Conservation (phyloP, 2,329 filamentous ascomycete genomes). For the Calonectria pseudoreteaudii region DNA sequence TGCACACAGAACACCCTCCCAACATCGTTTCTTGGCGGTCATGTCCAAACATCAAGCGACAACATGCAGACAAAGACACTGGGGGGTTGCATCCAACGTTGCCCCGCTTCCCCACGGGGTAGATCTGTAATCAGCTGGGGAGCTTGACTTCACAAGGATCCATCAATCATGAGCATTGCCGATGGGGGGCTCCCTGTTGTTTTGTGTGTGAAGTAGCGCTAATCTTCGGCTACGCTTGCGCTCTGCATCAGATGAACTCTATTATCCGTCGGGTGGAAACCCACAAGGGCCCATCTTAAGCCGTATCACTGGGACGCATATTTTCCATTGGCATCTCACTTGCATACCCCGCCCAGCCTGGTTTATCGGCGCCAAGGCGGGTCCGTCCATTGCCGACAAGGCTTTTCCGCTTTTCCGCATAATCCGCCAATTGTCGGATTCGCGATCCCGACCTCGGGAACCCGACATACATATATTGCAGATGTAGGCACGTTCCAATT, state of each 20-base stretch:
- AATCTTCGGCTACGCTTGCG: background rate
- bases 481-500: background rate
- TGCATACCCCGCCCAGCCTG: background rate
- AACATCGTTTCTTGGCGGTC: background rate
- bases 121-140: slow-evolving; percentile 4
- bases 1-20: background rate
- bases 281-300: background rate
- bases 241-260: background rate
- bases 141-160: background rate
- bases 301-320: background rate
- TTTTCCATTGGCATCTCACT: background rate
- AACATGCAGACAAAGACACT: background rate
- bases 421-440: background rate
- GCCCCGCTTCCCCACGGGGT: slow-evolving; percentile 15
- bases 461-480: slow-evolving; percentile 8
- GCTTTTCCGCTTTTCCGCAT: slow-evolving; percentile 10
- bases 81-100: background rate
- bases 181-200: background rate
- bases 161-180: slow-evolving; percentile 3
- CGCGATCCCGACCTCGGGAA: slow-evolving; percentile 2
- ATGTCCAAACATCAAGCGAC: background rate
- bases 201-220: background rate
- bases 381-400: background rate
- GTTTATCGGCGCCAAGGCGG: background rate
- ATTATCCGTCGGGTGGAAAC: background rate